Percentiles rank a stretch among this genome's conserved stretches.
Conservation (phyloP, 1,284 basidiomycete species). For the Moesziomyces globuligerus region DNA sequence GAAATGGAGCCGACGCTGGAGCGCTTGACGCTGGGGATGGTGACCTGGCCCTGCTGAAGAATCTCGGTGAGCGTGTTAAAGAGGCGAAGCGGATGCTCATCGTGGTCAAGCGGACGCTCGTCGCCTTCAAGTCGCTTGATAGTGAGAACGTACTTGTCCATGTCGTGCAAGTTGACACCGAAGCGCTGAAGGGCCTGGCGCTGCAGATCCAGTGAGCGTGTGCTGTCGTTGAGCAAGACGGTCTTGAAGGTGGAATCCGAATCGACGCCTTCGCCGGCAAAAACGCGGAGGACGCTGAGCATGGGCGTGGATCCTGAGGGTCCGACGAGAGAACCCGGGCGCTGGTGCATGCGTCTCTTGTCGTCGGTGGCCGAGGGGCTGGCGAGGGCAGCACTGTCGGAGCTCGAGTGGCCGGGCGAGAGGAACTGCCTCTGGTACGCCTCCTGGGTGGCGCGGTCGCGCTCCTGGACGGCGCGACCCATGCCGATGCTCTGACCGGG, state of each 20-base stretch:
- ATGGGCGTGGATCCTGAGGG: constrained; percentile 75
- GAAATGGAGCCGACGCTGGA: constrained; percentile 92
- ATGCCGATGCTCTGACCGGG: constrained; percentile 51
- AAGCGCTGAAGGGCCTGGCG: constrained; percentile 93
- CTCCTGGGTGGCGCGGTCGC: constrained; percentile 55
- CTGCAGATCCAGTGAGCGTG: constrained; percentile 83
- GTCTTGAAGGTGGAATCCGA: constrained; percentile 98
- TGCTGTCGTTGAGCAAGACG: constrained; percentile 86
- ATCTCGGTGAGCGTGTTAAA: constrained; percentile 83
- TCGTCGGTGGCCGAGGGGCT: constrained; percentile 12
- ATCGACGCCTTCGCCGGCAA: constrained; percentile 82
- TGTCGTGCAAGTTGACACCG: constrained; percentile 72
- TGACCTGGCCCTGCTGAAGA: constrained; percentile 71
- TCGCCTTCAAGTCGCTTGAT: constrained; percentile 88
- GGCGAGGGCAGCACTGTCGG: constrained; percentile 14
- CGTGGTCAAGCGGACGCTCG: constrained; percentile 76
- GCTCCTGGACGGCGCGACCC: constrained; percentile 56
- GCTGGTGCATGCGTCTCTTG: constrained; percentile 27
- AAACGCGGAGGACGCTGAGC: constrained; percentile 91
- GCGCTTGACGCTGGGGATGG: constrained; percentile 77
- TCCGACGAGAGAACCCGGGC: constrained; percentile 66
- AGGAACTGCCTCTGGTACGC: constrained; percentile 61
- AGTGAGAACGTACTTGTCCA: constrained; percentile 79
- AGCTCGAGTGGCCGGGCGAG: constrained; percentile 25
- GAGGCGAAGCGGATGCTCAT: constrained; percentile 83